Base-by-base conservation (phyloP, 371 early-diverging fungal genomes). In the Mortierella sp. region DNA sequence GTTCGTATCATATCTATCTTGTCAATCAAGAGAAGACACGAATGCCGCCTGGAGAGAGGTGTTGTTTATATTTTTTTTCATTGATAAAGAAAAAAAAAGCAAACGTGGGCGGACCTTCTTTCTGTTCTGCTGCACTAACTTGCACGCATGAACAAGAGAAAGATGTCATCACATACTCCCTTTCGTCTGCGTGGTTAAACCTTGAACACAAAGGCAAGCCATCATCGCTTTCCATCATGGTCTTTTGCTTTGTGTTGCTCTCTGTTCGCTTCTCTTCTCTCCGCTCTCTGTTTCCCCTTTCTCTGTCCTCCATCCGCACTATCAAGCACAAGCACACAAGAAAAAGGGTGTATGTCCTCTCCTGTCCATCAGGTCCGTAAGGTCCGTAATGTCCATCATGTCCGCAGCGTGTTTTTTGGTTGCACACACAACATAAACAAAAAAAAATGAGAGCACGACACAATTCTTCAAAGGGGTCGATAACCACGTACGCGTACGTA, bases 241-340 rank as follows among this genome's bases (percentile, higher is more conserved):
- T 28, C 26, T 16, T 28, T n/a, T 70, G 50, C 76, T 63, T 70
- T 57, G 21, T 21, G 24, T 70, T n/a, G 3, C 71, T 11, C 26
- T 55, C 68, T 34, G n/a, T 45, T 60, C 60, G 14, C 73, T 55
- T 21, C 50, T 14, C 16, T 19, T 8, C 14, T 48, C 65, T 47
- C 75, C 54, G 26, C 54, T 47, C 34, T 44, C 44, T 24, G n/a
- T n/a, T n/a, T 44, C 50, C 24, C 28, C 54, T 71, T 50, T 44
- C 34, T 72, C 70, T 45, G 28, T 31, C 78, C 57, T 75, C 58
- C 58, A 55, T 74, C 45, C 74, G 50, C 47, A 50, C 77, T 76
- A 68, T 72, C 28, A 34, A 34, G 1, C 52, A 50, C 73, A 38
- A 52, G 16, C 11, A 9, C 14, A 52, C 14, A 26, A 31, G 38